phyloP scores from a whole-genome alignment of 306 rosid genomes.

The Rosa persica region DNA sequence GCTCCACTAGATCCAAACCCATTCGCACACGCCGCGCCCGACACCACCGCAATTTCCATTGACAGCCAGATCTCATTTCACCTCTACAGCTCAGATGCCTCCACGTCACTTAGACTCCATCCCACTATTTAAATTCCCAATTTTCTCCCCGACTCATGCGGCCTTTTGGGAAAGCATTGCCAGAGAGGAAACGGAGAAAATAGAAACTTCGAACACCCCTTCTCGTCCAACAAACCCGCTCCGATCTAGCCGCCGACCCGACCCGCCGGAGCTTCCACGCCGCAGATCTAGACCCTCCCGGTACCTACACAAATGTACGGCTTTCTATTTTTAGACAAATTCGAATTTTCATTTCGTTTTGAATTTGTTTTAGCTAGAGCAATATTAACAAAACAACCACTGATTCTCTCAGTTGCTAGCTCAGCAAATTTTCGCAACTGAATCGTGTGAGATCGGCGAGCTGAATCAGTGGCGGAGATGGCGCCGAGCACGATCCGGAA shows the following conservation, averaged over 20 bases:
- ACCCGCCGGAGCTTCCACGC: constrained; percentile 8
- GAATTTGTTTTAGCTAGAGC: no score
- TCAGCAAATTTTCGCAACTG: constrained; percentile 8
- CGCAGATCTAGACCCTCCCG: constrained; percentile 48
- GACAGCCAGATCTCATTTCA: constrained; percentile 15
- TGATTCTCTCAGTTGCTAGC: constrained; percentile 5
- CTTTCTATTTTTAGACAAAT: constrained; percentile 21
- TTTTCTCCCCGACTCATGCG: not conserved
- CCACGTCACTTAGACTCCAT: constrained; percentile 22
- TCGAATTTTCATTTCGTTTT: not conserved
- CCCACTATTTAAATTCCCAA: constrained; percentile 13
- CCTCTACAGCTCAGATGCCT: constrained; percentile 9
- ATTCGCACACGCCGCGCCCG: not conserved
- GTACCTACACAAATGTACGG: constrained; percentile 10
- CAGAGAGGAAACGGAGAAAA: not conserved
- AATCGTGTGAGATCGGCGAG: not conserved
- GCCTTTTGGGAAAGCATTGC: not conserved
- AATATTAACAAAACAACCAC: no score
- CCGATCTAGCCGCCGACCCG: constrained; percentile 16
- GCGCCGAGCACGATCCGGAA: constrained; percentile 93
- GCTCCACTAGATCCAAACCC: not conserved
- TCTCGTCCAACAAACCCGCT: not conserved
- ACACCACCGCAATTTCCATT: not conserved
- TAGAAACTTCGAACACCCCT: constrained; percentile 15
- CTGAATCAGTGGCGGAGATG: constrained; percentile 41